Evolutionary conservation across 1,284 basidiomycete genomes (phyloP).

Genomic region (Boletus sp.): DNA sequence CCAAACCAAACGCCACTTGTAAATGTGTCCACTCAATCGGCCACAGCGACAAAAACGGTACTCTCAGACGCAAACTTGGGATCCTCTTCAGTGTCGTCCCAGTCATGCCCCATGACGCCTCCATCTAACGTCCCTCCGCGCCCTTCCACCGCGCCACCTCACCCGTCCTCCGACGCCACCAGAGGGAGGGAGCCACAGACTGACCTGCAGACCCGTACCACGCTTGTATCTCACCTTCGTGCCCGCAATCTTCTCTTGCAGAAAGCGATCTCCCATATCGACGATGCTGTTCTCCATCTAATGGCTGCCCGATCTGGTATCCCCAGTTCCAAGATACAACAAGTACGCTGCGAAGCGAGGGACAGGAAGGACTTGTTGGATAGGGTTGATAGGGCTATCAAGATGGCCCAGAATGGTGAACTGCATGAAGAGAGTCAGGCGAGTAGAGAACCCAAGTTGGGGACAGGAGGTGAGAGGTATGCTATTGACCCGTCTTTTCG

Average conservation of each 20-base stretch:
- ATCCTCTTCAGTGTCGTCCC: slow-evolving; percentile 6
- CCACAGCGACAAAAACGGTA: slow-evolving; percentile 10
- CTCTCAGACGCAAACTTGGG: slow-evolving; percentile 9
- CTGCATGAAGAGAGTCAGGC: slow-evolving; percentile 13
- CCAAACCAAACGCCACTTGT: slow-evolving; percentile 14
- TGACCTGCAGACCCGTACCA: slow-evolving; percentile 22
- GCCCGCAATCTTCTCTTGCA: slow-evolving; percentile 33
- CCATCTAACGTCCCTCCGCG: slow-evolving; percentile 23
- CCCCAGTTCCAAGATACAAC: slow-evolving; percentile 31
- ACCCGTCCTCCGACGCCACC: slow-evolving; percentile 16
- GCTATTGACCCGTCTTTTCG: slow-evolving; percentile 2
- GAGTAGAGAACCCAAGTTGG: neutral
- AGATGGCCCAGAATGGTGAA: slow-evolving; percentile 27
- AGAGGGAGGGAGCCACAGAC: slow-evolving; percentile 13
- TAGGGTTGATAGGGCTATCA: slow-evolving; percentile 30
- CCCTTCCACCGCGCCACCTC: slow-evolving; percentile 32
- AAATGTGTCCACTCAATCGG: slow-evolving; percentile 22
- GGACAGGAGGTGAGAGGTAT: slow-evolving; percentile 14
- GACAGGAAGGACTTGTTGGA: slow-evolving; percentile 32
- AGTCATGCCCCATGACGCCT: slow-evolving; percentile 10
- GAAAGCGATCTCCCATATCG: slow-evolving; percentile 32
- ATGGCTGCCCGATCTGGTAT: slow-evolving; percentile 34
- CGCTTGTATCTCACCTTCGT: slow-evolving; percentile 30
- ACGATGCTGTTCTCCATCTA: slow-evolving; percentile 31
- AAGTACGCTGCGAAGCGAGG: slow-evolving; percentile 32